phyloP scores from a whole-genome alignment of 805 yeast species.

The Candida railenensis region DNA sequence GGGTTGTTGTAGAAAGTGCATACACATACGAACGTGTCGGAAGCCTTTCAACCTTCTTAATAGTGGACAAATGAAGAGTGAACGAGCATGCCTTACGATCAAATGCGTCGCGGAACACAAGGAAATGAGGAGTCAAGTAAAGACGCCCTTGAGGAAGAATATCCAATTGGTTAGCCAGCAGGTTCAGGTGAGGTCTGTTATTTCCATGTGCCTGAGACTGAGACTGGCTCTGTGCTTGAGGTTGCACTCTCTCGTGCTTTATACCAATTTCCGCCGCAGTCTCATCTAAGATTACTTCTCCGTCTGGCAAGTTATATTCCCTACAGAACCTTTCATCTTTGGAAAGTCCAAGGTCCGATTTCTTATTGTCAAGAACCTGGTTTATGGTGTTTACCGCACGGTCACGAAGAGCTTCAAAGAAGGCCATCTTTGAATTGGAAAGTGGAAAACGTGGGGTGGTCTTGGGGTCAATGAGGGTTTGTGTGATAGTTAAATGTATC shows the following conservation, averaged over 20 bases:
- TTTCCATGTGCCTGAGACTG: not conserved
- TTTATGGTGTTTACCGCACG: conserved; percentile 46
- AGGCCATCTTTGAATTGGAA: conserved; percentile 39
- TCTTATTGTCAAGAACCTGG: conserved; percentile 41
- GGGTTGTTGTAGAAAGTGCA: conserved; percentile 70
- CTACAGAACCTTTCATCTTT: conserved; percentile 70
- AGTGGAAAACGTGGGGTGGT: not conserved
- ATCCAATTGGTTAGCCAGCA: conserved; percentile 6
- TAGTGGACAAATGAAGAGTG: conserved; percentile 69
- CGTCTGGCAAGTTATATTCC: conserved; percentile 69
- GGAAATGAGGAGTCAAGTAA: conserved; percentile 70
- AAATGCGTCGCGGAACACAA: conserved; percentile 70
- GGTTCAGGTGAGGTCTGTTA: not conserved
- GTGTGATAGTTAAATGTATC: not conserved
- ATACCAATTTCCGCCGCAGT: conserved; percentile 58
- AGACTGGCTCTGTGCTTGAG: not conserved
- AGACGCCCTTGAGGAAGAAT: conserved; percentile 55
- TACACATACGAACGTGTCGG: conserved; percentile 76
- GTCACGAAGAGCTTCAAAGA: conserved; percentile 47
- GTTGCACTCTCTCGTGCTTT: conserved; percentile 20
- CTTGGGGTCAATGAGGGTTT: not conserved
- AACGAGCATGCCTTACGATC: conserved; percentile 70
- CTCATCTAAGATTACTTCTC: conserved; percentile 64
- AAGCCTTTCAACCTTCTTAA: conserved; percentile 82
- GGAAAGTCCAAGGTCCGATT: conserved; percentile 44